These are phyloP conservation scores for Sugiyamaella xylanicola DNA, from an alignment of 1,139 yeast species.

Conservation along the genomic window DNA sequence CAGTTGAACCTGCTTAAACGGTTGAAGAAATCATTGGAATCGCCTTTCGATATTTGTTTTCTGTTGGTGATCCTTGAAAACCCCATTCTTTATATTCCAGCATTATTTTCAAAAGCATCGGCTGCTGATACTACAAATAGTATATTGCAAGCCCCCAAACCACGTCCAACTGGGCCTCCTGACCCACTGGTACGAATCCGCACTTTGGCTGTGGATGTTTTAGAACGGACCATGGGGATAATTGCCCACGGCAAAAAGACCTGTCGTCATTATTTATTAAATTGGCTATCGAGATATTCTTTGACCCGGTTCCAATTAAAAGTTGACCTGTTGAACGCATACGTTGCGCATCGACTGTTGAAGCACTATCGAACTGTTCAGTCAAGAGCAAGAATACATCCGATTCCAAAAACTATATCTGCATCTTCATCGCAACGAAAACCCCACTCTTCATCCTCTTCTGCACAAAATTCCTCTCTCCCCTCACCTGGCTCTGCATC, in stretches of 20 bases:
- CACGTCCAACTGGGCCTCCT: constrained; percentile 12
- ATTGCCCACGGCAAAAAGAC: constrained; percentile 54
- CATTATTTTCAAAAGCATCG: constrained; percentile 29
- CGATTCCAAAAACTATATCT: constrained; percentile 5
- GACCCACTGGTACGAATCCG: constrained; percentile 7
- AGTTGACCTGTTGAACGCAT: constrained; percentile 44
- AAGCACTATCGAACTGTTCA: constrained; percentile 25
- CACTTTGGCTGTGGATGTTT: constrained; percentile 58
- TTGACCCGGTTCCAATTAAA: constrained; percentile 33
- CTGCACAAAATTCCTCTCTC: neutral
- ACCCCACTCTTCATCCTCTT: constrained; percentile 8
- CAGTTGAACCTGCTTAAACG: constrained; percentile 36
- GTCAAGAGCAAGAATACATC: constrained; percentile 1
- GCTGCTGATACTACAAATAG: constrained; percentile 10
- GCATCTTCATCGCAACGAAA: constrained; percentile 11
- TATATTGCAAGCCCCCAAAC: constrained; percentile 14
- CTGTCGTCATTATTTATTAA: constrained; percentile 51
- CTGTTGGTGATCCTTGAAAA: constrained; percentile 41
- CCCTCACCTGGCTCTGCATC: neutral
- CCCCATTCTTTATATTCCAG: constrained; percentile 35
- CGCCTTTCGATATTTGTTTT: constrained; percentile 35
- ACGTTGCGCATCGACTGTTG: constrained; percentile 43
- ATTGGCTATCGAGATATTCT: constrained; percentile 57
- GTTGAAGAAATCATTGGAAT: constrained; percentile 29
- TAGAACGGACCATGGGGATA: constrained; percentile 67